phyloP scores from a whole-genome alignment of 2,329 filamentous ascomycete genomes.

The Phoma sp. region DNA sequence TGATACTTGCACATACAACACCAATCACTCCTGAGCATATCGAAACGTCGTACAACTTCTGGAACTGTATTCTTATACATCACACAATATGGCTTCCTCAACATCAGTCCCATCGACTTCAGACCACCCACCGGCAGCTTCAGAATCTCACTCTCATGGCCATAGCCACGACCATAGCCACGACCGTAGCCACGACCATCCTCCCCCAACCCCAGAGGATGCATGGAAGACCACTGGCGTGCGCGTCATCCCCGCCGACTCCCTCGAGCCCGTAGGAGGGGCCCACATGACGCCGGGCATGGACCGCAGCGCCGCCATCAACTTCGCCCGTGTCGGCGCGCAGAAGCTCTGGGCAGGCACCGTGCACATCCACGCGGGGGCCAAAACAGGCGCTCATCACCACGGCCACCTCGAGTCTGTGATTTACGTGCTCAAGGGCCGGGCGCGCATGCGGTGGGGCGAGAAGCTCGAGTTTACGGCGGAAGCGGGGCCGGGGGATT shows the following conservation, averaged over 20 bases:
- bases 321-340: constrained; percentile 13
- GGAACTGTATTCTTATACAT: background rate
- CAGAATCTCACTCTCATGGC: background rate
- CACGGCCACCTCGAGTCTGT: constrained; percentile 15
- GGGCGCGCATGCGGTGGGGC: constrained; percentile 20
- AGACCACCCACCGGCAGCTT: background rate
- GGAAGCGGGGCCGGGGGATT: constrained; percentile 15
- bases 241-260: constrained; percentile 11
- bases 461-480: constrained; percentile 16
- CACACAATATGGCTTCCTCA: constrained; percentile 6
- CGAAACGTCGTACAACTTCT: background rate
- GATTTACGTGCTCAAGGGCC: constrained; percentile 16
- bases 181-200: background rate
- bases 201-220: constrained; percentile 1
- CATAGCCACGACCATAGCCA: constrained; percentile 1
- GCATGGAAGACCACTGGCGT: constrained; percentile 18
- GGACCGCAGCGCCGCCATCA: constrained; percentile 13
- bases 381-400: constrained; percentile 17
- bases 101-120: constrained; percentile 11
- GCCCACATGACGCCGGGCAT: constrained; percentile 15
- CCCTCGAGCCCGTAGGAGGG: constrained; percentile 1
- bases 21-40: background rate
- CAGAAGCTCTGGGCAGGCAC: constrained; percentile 17
- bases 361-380: constrained; percentile 18
- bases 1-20: background rate